phyloP scores from a whole-genome alignment of 2,329 filamentous ascomycete genomes.

The Rhinocladiella similis region DNA sequence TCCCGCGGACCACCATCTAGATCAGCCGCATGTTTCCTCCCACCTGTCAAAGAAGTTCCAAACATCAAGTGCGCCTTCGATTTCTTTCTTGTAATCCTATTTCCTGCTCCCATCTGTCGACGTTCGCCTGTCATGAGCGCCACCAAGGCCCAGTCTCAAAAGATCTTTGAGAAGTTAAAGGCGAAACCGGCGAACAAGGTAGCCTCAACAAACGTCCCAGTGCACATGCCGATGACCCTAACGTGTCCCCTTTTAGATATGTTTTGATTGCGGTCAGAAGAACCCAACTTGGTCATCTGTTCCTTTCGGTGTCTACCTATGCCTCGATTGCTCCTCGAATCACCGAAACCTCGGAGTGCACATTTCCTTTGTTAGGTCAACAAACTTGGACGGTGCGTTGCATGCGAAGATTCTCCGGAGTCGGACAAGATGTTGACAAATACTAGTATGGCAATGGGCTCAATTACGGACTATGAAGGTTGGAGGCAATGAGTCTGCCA shows the following conservation, averaged over 20 bases:
- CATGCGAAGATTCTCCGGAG: conserved; percentile 43
- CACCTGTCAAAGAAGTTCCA: conserved; percentile 2
- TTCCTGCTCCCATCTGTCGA: neutral
- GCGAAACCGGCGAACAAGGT: conserved; percentile 94
- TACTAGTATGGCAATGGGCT: conserved; percentile 94
- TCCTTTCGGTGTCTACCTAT: conserved; percentile 95
- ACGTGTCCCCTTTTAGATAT: conserved; percentile 62
- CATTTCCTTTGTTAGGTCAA: conserved; percentile 98
- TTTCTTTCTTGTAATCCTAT: neutral
- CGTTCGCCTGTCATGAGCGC: conserved; percentile 58
- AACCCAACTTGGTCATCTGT: conserved; percentile 99
- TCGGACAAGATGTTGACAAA: conserved; percentile 27
- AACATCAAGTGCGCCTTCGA: neutral
- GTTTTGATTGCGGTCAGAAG: conserved; percentile 97
- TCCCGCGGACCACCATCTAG: neutral
- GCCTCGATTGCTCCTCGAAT: conserved; percentile 94
- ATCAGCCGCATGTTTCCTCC: neutral
- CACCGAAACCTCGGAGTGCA: conserved; percentile 97
- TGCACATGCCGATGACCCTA: conserved; percentile 15
- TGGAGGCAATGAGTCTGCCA: conserved; percentile 95
- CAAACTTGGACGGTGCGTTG: conserved; percentile 88
- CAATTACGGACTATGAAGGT: conserved; percentile 97
- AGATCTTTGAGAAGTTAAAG: conserved; percentile 97
- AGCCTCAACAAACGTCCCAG: conserved; percentile 27
- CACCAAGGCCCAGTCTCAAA: conserved; percentile 91